A percentile compares a stretch with the other conserved stretches of the same genome.
These are phyloP conservation scores for Pseudogymnoascus sp. DNA, from an alignment of 2,329 filamentous ascomycete species.

Conservation along the genomic window DNA sequence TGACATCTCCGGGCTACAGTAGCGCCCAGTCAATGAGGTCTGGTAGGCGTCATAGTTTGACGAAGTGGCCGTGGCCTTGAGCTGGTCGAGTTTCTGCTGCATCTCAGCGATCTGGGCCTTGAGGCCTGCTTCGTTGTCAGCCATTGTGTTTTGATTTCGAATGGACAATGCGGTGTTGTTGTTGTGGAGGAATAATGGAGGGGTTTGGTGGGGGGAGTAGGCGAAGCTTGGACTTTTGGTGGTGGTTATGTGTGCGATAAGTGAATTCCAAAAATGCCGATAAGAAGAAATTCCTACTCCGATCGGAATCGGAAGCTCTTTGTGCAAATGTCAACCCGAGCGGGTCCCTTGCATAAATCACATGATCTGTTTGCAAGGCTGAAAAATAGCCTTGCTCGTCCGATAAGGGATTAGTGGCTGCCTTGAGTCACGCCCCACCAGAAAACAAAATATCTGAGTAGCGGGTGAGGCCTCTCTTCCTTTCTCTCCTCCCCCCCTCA, in stretches of 20 bases:
- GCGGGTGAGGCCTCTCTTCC: not conserved
- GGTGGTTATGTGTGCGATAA: constrained; percentile 1
- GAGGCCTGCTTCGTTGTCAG: constrained; percentile 4
- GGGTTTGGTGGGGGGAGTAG: constrained; percentile 6
- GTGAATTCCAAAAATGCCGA: constrained; percentile 2
- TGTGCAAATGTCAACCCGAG: not conserved
- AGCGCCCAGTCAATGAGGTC: constrained; percentile 63
- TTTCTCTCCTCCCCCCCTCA: not conserved
- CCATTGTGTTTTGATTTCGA: not conserved
- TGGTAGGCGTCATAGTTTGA: constrained; percentile 46
- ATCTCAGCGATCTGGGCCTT: not conserved
- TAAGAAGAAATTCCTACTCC: constrained; percentile 6
- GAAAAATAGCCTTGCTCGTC: not conserved
- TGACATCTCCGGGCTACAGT: constrained; percentile 68
- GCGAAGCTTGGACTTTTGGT: constrained; percentile 6
- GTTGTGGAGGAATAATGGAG: constrained; percentile 2
- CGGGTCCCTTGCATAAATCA: constrained; percentile 2
- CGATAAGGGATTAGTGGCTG: constrained; percentile 7
- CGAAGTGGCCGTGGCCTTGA: constrained; percentile 15
- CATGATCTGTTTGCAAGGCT: not conserved
- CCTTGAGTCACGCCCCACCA: constrained; percentile 7
- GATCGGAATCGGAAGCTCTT: constrained; percentile 2
- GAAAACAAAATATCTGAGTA: constrained; percentile 8
- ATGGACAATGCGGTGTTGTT: not conserved
- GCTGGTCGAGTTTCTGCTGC: constrained; percentile 1